Conservation (phyloP, 2,329 filamentous ascomycete genomes). For the Cladophialophora yegresii region DNA sequence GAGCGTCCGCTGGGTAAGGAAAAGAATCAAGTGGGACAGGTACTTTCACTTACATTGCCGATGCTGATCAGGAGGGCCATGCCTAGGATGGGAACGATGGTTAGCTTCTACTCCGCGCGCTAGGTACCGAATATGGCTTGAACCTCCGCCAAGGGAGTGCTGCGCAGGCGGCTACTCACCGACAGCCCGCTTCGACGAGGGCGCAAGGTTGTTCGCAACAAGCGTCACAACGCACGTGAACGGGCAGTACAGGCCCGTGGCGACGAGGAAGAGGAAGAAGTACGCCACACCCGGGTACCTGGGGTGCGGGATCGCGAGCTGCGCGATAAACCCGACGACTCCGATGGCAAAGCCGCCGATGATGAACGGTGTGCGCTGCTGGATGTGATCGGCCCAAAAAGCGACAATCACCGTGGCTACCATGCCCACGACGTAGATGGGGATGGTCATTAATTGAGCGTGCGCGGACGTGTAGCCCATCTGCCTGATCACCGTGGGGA, state of each 20-base stretch:
- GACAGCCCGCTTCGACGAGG: constrained; percentile 68
- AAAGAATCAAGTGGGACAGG: neutral
- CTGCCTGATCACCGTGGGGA: constrained; percentile 46
- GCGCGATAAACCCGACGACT: constrained; percentile 63
- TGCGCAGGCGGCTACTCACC: constrained; percentile 40
- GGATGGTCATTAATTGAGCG: constrained; percentile 46
- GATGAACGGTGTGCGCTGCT: constrained; percentile 65
- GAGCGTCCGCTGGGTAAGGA: no score
- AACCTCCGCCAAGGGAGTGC: no score
- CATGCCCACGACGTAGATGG: constrained; percentile 60
- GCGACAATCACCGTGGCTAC: constrained; percentile 56
- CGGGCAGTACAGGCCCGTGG: constrained; percentile 67
- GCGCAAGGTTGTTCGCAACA: constrained; percentile 70
- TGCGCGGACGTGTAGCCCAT: constrained; percentile 45
- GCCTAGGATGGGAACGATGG: constrained; percentile 38
- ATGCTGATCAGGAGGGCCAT: constrained; percentile 50
- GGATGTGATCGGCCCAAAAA: constrained; percentile 57
- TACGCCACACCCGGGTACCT: constrained; percentile 48
- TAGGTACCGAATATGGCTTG: no score
- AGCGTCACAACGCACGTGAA: constrained; percentile 60
- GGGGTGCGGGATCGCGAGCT: constrained; percentile 54
- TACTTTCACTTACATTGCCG: neutral
- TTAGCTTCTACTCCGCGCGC: neutral
- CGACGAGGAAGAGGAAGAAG: constrained; percentile 46
- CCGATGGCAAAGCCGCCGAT: constrained; percentile 59